Base-by-base conservation (phyloP, 163 green algal genomes). In the Botryococcus braunii region DNA sequence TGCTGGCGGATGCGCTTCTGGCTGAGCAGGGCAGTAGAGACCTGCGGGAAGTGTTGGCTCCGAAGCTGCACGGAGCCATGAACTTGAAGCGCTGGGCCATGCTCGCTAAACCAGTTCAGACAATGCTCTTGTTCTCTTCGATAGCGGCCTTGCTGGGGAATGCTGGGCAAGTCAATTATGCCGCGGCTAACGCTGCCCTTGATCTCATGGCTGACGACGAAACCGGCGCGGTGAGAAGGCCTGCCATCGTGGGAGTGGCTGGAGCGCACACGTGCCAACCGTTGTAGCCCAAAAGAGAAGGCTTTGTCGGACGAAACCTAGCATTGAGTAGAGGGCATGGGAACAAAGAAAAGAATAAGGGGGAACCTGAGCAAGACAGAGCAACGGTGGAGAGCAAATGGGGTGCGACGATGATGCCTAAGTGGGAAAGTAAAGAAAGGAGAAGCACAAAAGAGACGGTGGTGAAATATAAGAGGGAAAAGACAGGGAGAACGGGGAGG, bases 1-100 rank as follows among this genome's bases (percentile, higher is more conserved):
- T 88, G 40, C 73, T 91, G 38, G 68, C 74, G 25, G 87, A 93
- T 56, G 67, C 67, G 11, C 57, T 73, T 0, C 43, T 92, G 0
- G 13, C 23, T 31, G 82, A 83, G 27, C 80, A 88, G 72, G 78
- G 25, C 25, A 46, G 82, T 0, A 4, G 29, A 9, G 65, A 32
- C 4, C 40, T 86, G 9, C 72, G 79, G 1, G 4, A 8, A 9
- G 78, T 86, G 23, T 67, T 84, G 21, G 84, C 80, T 5, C 73
- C 89, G 34, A 96, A 96, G 77, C 36, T 84, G 2, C 11, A 35
- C 9, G 76, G 72, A 39, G 57, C 55, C 0, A 4, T 56, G 21
- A 32, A 62, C 8, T 48, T 72, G 0, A 23, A 36, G 0, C 1
- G 2, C 3, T 47, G 35, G 2, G 11, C 57, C 21, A 23, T 27